Evolutionary conservation across 768 basidiomycete genomes (phyloP), one percentile per base, ranked within the genome.

Genomic region (Hericium alpestre): DNA sequence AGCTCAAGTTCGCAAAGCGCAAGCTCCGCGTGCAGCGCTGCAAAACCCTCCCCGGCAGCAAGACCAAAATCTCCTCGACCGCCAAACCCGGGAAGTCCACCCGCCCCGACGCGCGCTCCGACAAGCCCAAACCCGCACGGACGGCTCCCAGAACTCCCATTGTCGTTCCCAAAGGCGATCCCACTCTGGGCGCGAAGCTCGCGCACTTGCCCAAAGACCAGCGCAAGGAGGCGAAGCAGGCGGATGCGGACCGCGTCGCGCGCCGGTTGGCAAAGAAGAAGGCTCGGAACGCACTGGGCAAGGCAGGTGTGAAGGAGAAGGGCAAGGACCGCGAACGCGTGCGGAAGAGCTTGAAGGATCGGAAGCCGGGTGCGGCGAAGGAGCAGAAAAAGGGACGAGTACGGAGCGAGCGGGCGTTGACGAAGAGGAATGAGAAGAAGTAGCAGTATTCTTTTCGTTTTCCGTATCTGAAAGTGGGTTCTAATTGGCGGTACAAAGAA

Each of bases 251-350:
- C 58, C 84, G 95, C 25, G 75, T 92, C 43, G 87, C 86, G 43
- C 75, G 95, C 51, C 76, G 95, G 57, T 67, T 93, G 69, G 92
- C 90, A 43, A 96, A 97, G 81, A 96, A 96, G 73, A 87, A 87
- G 70, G 79, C 83, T 38, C 76, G 85, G 61, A 78, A 76, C 63
- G 68, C 74, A 40, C 75, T 87, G 66, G 70, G 65, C 23, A 70
- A 73, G 54, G 66, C 71, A 61, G 73, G 70, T 23, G 69, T 74
- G 4, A 70, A 71, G 57, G 50, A 66, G 25, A 66, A 69, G 57
- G 71, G 64, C 23, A 79, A 76, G 65, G 75, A 77, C 16, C 69
- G 78, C 52, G 75, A 76, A 58, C 72, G 80, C 43, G 74, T 74
- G 20, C 71, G 79, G 63, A 83, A 80, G 67, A 59, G 66, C 18